A percentile compares a stretch with the other conserved stretches of the same genome.
phyloP scores from a whole-genome alignment of 306 rosid genomes.

The Oemleria cerasiformis region DNA sequence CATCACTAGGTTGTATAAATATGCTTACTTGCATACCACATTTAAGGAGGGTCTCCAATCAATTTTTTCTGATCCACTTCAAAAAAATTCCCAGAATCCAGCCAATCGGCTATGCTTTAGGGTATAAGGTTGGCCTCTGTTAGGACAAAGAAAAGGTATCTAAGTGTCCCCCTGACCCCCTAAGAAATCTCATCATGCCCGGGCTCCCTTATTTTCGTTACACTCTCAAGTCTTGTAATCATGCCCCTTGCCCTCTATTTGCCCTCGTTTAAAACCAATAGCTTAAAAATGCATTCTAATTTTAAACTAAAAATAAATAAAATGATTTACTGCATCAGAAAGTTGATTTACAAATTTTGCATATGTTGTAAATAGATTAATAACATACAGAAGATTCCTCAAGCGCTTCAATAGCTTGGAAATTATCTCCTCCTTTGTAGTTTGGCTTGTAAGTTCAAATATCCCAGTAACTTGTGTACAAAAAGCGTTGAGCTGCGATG shows the following conservation, averaged over 20 bases:
- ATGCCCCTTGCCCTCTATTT: background rate
- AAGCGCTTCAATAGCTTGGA: slow-evolving; percentile 37
- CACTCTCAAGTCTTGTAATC: background rate
- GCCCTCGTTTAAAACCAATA: background rate
- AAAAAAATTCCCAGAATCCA: background rate
- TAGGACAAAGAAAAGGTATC: background rate
- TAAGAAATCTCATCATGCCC: background rate
- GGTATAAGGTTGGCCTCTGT: background rate
- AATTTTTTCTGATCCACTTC: background rate
- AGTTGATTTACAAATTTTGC: background rate
- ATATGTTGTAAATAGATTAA: background rate
- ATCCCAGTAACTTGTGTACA: slow-evolving; percentile 36
- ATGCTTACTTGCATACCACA: background rate
- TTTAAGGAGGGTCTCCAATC: background rate
- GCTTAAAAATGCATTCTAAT: background rate
- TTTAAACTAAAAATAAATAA: background rate
- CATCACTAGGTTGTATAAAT: slow-evolving; percentile 11
- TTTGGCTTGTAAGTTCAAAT: slow-evolving; percentile 33
- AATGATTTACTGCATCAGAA: background rate
- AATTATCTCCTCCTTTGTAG: slow-evolving; percentile 29
- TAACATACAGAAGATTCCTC: slow-evolving; percentile 40
- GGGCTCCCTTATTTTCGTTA: background rate
- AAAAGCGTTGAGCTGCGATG: slow-evolving; percentile 37
- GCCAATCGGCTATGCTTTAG: background rate
- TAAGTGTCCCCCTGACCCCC: background rate